Evolutionary conservation across 441 rosid genomes (phyloP), one percentile per base, ranked within the genome.

Genomic region (Flueggea neowawraea): DNA sequence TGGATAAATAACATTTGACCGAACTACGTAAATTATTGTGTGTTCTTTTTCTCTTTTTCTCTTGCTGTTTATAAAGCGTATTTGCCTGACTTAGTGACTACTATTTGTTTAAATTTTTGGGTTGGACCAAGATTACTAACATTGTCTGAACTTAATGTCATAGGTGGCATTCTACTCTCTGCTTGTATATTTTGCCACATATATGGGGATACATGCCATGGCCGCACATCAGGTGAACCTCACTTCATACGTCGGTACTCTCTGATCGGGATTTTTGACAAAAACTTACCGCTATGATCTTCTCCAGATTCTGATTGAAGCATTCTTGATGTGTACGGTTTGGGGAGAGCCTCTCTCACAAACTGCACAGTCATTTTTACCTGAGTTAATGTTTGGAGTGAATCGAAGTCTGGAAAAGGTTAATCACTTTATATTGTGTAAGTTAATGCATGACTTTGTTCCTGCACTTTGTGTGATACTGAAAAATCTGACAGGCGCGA

Each of bases 331-430:
- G 87, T 79, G 91, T 72, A 69, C 85, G 0, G 96, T 94, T 36
- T 94, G 91, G 84, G 91, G 98, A 32, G 96, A 89, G 77, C 97
- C 97, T 56, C 95, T 94, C 49, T 91, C 93, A 62, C 98, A 94
- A 78, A 85, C 98, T 39, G 96, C 98, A 47, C 97, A 87, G 69
- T 90, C 98, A 64, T 94, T 94, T 68, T 85, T 91, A 95, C 98
- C 97, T 2, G 97, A 83, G 89, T 74, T 89, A 71, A 72, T 94
- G 75, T 81, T 83, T 43, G 97, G 99, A 64, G 69, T 51, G 75
- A 79, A 77, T 48, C 84, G 87, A 57, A 85, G 69, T 80, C 78
- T 88, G 69, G 72, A 69, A 61, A 94, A 89, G 85, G 99, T 94
- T 61, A 54, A 65, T 52, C 50, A 22, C 28, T 22, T 22, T 22